A percentile compares a stretch with the other conserved stretches of the same genome.
Evolutionary conservation across 2,329 filamentous ascomycete genomes (phyloP).

Genomic region (Aureobasidium zeae): DNA sequence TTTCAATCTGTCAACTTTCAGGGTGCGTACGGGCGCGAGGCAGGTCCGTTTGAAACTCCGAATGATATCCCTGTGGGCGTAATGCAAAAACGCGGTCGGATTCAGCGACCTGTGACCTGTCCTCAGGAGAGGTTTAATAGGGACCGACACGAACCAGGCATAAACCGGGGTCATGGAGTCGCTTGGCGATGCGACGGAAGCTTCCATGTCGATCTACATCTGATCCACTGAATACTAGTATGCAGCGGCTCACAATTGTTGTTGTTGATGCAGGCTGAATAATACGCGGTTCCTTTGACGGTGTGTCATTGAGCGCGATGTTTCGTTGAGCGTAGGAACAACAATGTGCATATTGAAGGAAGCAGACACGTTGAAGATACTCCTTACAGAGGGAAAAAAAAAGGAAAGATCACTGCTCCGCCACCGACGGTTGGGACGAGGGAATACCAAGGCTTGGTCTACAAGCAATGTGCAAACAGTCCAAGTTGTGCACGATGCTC

Average conservation of each 20-base stretch:
- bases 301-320: neutral
- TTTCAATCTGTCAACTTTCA: too few species aligned
- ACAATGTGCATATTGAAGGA: neutral
- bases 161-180: neutral
- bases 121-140: too few species aligned
- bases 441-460: neutral
- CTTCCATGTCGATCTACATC: neutral
- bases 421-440: neutral
- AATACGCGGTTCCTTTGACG: neutral
- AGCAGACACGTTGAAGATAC: neutral
- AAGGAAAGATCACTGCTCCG: neutral
- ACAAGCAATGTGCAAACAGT: neutral
- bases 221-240: too few species aligned
- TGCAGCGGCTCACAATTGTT: neutral
- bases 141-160: neutral
- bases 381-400: neutral
- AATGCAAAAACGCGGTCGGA: too few species aligned
- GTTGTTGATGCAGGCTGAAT: neutral
- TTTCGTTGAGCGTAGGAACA: neutral
- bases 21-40: too few species aligned
- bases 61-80: too few species aligned
- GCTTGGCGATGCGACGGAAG: neutral
- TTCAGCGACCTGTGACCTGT: too few species aligned
- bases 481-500: conserved; percentile 2
- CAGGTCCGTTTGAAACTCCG: too few species aligned